Base-by-base conservation (phyloP, 495 filamentous ascomycete species). In the Penicillium mononematosum region DNA sequence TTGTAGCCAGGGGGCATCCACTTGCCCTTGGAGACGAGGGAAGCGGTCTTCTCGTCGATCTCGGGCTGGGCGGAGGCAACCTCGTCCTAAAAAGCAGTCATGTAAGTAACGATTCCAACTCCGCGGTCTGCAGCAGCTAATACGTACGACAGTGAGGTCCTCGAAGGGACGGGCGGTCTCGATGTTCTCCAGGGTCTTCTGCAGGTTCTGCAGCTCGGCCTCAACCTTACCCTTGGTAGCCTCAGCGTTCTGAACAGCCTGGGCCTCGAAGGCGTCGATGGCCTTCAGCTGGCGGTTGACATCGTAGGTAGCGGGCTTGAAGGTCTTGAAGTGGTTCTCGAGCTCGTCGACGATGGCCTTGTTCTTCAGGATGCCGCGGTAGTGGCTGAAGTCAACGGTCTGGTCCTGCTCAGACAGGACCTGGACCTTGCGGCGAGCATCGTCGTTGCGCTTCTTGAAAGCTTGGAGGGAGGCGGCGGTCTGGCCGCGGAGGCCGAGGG, bases 361-460 rank as follows among this genome's bases (percentile, higher is more conserved):
- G 88, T 99, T 98, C 83, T 96, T 96, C 61, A 99, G 88, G 62
- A 87, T 68, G 69, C 78, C 74, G 78, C 94, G 92, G 90, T 97
- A 99, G 75, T 91, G 82, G 59, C 84, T 73, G 79, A 98, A 97
- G 84, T 99, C 92, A 76, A 99, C 81, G 31, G 83, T 80, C 71
- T 89, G 88, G 49, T 92, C 81, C 66, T 86, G 84, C 69, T 94
- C 88, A 46, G 82, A 83, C 42, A 98, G 89, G 43, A 84, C 53
- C 70, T 83, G 81, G 34, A 98, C 81, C 78, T 91, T 92, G 78
- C 95, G 92, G 78, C 94, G 93, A 71, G 90, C 92, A 69, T 98
- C 92, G 64, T 99, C 95, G 82, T 98, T 97, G 78, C 95, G 94
- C 86, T 96, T 93, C 83, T 99, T 99, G 88, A 99, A 99, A 63